phyloP scores from a whole-genome alignment of 78 protist species.

The Dictyostelium citrinum region DNA sequence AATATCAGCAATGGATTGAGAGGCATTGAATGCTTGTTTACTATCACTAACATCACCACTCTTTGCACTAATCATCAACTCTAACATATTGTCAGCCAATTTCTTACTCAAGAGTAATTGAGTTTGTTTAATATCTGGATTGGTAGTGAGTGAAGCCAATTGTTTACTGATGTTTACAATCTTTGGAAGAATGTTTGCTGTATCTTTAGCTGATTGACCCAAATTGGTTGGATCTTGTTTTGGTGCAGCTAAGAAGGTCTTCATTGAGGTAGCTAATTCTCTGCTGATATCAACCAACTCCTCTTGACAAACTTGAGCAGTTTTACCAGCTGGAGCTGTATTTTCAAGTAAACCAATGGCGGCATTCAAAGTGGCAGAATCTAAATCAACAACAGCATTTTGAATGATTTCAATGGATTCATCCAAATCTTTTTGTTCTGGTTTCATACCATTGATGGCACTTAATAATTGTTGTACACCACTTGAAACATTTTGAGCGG shows the following conservation, averaged over 20 bases:
- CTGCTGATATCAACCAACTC: slow-evolving; percentile 66
- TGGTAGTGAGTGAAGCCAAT: slow-evolving; percentile 61
- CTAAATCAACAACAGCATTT: slow-evolving; percentile 74
- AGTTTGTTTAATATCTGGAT: slow-evolving; percentile 75
- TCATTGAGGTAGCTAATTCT: slow-evolving; percentile 71
- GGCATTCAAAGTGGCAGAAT: slow-evolving; percentile 74
- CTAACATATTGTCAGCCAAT: slow-evolving; percentile 76
- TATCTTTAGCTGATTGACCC: slow-evolving; percentile 69
- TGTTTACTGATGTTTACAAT: slow-evolving; percentile 65
- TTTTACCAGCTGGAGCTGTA: slow-evolving; percentile 81
- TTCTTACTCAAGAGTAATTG: slow-evolving; percentile 51
- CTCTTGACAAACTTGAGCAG: slow-evolving; percentile 71
- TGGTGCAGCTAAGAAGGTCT: slow-evolving; percentile 67
- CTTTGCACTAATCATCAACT: slow-evolving; percentile 71
- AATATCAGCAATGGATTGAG: slow-evolving; percentile 70
- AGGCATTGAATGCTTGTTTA: slow-evolving; percentile 70
- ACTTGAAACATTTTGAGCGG: slow-evolving; percentile 57
- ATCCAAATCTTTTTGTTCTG: slow-evolving; percentile 73
- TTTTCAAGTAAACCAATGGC: slow-evolving; percentile 77
- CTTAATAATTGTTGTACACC: slow-evolving; percentile 49
- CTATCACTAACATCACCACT: slow-evolving; percentile 64
- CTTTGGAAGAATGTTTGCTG: slow-evolving; percentile 72
- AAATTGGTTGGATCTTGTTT: slow-evolving; percentile 50
- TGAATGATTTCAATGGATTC: slow-evolving; percentile 76
- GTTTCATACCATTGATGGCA: slow-evolving; percentile 75